Evolutionary conservation across 441 rosid species (phyloP).

Genomic region (California macrophylla): DNA sequence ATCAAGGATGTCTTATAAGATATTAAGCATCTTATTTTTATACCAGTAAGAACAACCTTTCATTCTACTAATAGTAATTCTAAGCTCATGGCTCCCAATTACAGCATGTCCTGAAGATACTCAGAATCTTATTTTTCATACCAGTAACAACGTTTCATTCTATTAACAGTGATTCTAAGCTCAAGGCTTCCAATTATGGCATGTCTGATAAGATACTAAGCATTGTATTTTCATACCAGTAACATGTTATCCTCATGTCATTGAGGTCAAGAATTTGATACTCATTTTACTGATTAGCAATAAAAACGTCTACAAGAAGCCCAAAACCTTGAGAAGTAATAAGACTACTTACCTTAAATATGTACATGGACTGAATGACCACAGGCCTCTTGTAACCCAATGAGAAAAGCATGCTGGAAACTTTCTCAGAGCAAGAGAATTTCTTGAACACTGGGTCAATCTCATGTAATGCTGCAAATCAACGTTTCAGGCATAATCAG

Average conservation of each 20-base stretch:
- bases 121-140: neutral
- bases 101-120: neutral
- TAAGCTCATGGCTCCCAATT: neutral
- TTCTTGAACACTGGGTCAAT: conserved; percentile 61
- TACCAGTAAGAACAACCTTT: neutral
- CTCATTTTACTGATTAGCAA: neutral
- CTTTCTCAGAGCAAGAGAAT: conserved; percentile 55
- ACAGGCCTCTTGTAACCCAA: conserved; percentile 72
- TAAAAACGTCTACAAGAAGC: conserved; percentile 3
- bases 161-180: neutral
- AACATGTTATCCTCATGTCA: neutral
- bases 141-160: neutral
- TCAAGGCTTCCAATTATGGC: neutral
- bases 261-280: neutral
- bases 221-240: neutral
- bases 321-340: neutral
- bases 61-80: neutral
- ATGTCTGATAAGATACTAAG: neutral
- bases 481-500: conserved; percentile 8
- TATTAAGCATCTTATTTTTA: neutral
- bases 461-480: conserved; percentile 75
- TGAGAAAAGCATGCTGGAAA: conserved; percentile 49
- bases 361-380: conserved; percentile 82
- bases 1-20: neutral
- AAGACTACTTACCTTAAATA: conserved; percentile 55